Evolutionary conservation across 495 filamentous ascomycete species (phyloP).

Genomic region (Daldinia loculata): DNA sequence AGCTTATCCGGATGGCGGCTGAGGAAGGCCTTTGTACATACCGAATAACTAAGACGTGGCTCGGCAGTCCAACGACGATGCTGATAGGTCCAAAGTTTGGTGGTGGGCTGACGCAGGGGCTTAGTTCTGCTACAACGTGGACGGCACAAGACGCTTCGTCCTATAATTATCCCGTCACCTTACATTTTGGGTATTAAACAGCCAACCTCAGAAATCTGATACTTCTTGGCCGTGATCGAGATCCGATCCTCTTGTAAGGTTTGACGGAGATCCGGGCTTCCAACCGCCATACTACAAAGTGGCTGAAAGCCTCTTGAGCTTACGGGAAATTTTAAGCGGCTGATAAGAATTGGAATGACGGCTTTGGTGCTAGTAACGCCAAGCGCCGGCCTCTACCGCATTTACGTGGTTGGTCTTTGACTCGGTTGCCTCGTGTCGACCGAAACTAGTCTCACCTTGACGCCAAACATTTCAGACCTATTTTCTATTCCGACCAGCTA

Average conservation of each 20-base stretch:
- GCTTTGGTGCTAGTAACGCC: slow-evolving; percentile 13
- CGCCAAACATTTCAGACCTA: slow-evolving; percentile 31
- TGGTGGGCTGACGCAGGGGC: slow-evolving; percentile 36
- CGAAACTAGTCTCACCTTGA: slow-evolving; percentile 38
- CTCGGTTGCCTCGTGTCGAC: slow-evolving; percentile 33
- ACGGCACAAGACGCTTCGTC: slow-evolving; percentile 12
- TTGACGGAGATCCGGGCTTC: slow-evolving; percentile 3
- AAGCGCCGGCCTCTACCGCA: slow-evolving; percentile 14
- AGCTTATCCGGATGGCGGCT: slow-evolving; percentile 20
- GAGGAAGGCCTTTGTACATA: slow-evolving; percentile 13
- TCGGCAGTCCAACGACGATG: slow-evolving; percentile 24
- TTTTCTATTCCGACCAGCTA: slow-evolving; percentile 17
- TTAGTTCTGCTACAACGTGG: slow-evolving; percentile 25
- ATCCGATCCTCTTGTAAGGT: slow-evolving; percentile 29
- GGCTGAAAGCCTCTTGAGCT: slow-evolving; percentile 9
- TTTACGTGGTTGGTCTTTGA: slow-evolving; percentile 13
- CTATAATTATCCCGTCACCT: slow-evolving; percentile 38
- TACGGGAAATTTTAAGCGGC: slow-evolving; percentile 25
- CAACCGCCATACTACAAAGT: slow-evolving; percentile 1
- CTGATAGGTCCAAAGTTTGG: slow-evolving; percentile 29
- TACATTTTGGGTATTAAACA: slow-evolving; percentile 29
- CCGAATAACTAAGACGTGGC: slow-evolving; percentile 29
- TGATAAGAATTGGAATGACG: slow-evolving; percentile 24
- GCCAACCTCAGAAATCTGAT: slow-evolving; percentile 26
- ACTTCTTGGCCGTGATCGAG: slow-evolving; percentile 28